Conservation (phyloP, 176 grass and related monocot species). For the Aegilops bicornis region DNA sequence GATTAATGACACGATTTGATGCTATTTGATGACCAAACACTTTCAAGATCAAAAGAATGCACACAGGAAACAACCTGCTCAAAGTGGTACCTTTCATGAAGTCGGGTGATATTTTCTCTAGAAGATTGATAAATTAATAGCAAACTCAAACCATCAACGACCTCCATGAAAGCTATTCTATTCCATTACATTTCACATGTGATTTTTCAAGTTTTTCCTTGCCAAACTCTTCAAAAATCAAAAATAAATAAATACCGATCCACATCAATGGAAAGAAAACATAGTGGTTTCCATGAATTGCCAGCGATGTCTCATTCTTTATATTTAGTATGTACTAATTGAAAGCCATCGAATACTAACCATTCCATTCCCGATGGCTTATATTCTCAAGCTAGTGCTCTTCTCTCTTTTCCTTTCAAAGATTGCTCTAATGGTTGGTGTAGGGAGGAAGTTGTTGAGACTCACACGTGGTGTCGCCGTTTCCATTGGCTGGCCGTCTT, state of each 20-base stretch:
- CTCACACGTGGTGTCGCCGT: neutral
- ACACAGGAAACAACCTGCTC: neutral
- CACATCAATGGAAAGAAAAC: neutral
- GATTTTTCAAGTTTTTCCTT: neutral
- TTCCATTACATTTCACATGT: neutral
- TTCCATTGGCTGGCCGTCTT: no score
- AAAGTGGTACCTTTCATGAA: neutral
- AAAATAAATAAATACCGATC: neutral
- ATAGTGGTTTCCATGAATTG: neutral
- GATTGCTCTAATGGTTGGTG: neutral
- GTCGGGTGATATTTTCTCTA: no score
- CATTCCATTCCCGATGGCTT: neutral
- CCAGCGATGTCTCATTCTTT: neutral
- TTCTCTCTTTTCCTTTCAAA: neutral
- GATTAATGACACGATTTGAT: neutral
- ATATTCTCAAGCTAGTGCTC: neutral
- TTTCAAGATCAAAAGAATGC: neutral
- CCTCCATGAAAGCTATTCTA: neutral
- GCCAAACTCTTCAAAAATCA: neutral
- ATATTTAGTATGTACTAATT: neutral
- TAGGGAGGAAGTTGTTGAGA: neutral
- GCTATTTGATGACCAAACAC: neutral
- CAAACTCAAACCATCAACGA: no score
- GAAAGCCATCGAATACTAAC: neutral
- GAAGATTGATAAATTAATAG: no score